These are phyloP conservation scores for Coemansia reversa DNA, from an alignment of 192 early-diverging fungal genomes.

Conservation along the genomic window DNA sequence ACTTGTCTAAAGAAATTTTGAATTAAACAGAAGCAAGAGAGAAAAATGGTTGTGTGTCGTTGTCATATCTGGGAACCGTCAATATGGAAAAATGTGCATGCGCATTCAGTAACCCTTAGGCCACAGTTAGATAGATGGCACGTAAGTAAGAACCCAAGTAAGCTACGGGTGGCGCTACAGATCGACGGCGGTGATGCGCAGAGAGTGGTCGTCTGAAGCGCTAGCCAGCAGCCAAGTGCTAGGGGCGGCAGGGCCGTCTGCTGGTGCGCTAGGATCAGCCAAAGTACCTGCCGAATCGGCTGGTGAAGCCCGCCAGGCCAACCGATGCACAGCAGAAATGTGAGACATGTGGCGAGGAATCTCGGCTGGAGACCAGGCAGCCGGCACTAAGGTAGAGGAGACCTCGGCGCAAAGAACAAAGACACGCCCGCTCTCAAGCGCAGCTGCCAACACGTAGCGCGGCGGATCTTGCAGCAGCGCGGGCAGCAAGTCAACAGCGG, in stretches of 20 bases:
- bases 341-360: slow-evolving; percentile 59
- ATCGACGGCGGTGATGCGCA: slow-evolving; percentile 60
- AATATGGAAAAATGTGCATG: neutral
- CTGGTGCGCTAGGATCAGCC: neutral
- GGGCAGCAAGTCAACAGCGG: slow-evolving; percentile 77
- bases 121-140: neutral
- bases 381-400: slow-evolving; percentile 19
- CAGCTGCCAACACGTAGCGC: slow-evolving; percentile 74
- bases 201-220: slow-evolving; percentile 71
- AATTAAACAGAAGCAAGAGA: slow-evolving; percentile 5
- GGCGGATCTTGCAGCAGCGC: slow-evolving; percentile 8
- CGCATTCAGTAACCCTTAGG: neutral
- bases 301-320: slow-evolving; percentile 64
- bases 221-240: slow-evolving; percentile 61
- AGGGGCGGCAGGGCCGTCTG: neutral
- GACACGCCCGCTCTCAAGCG: slow-evolving; percentile 79
- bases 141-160: neutral
- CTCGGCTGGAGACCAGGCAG: slow-evolving; percentile 39
- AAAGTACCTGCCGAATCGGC: too few species aligned
- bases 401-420: slow-evolving; percentile 54
- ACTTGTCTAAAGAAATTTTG: slow-evolving; percentile 2
- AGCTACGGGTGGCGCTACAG: slow-evolving; percentile 2
- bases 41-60: neutral
- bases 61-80: neutral
- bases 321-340: slow-evolving; percentile 56